Evolutionary conservation across 768 basidiomycete species (phyloP).

Genomic region (Kwoniella heveanensis): DNA sequence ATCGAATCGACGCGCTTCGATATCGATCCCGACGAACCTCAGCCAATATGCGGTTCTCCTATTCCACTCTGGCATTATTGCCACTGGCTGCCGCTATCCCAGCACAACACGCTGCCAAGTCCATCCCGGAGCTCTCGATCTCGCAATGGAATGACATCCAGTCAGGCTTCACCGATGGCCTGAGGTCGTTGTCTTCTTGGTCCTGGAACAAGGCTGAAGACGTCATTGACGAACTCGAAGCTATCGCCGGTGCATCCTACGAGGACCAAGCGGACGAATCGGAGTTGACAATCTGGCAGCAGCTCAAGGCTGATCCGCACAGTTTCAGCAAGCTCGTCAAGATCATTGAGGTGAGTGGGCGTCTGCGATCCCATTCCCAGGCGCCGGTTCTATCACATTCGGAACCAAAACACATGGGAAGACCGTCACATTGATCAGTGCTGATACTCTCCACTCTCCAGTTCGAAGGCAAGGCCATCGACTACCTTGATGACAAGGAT

Average conservation of each 20-base stretch:
- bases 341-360: slow-evolving; percentile 51
- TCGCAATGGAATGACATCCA: slow-evolving; percentile 44
- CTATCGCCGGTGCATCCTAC: slow-evolving; percentile 7
- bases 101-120: slow-evolving; percentile 1
- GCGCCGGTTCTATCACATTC: no score
- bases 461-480: slow-evolving; percentile 43
- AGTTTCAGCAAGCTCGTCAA: slow-evolving; percentile 52
- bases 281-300: slow-evolving; percentile 54
- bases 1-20: no score
- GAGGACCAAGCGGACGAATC: slow-evolving; percentile 19
- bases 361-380: no score
- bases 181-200: slow-evolving; percentile 38
- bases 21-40: slow-evolving; percentile 1
- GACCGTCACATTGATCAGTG: no score
- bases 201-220: slow-evolving; percentile 41
- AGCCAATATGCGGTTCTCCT: slow-evolving; percentile 11
- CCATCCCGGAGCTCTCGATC: slow-evolving; percentile 41
- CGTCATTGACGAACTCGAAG: slow-evolving; percentile 31
- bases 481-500: slow-evolving; percentile 50
- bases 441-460: slow-evolving; percentile 5
- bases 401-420: no score
- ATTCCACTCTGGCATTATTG: slow-evolving; percentile 23
- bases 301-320: slow-evolving; percentile 48
- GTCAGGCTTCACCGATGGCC: slow-evolving; percentile 31
- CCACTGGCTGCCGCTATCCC: slow-evolving; percentile 28